Evolutionary conservation across 441 rosid species (phyloP).

Genomic region (Aquilaria agallochum): DNA sequence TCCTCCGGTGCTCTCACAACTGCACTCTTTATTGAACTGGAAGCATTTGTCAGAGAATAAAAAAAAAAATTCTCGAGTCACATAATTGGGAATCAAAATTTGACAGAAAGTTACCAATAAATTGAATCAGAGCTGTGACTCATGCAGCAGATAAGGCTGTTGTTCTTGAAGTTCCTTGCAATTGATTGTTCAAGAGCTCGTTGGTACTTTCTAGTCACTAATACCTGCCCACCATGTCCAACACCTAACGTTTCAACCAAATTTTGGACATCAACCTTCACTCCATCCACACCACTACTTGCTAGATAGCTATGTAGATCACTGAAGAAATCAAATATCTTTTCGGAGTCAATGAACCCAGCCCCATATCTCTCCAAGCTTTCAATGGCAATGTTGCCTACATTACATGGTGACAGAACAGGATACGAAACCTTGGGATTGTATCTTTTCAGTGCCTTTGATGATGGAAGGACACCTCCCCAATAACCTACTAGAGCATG

Average conservation of each 20-base stretch:
- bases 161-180: constrained; percentile 49
- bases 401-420: constrained; percentile 62
- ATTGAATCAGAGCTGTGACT: constrained; percentile 66
- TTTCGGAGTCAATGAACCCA: constrained; percentile 52
- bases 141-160: constrained; percentile 68
- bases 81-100: not conserved
- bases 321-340: constrained; percentile 50
- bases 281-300: constrained; percentile 57
- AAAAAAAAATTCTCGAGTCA: not conserved
- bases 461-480: constrained; percentile 77
- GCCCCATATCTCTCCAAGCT: constrained; percentile 70
- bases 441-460: constrained; percentile 53
- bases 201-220: constrained; percentile 56
- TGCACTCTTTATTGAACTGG: constrained; percentile 53
- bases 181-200: constrained; percentile 60
- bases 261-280: constrained; percentile 77
- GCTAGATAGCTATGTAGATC: constrained; percentile 72
- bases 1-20: constrained; percentile 73
- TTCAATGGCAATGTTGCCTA: constrained; percentile 51
- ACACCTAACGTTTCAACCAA: constrained; percentile 59
- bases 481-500: constrained; percentile 48
- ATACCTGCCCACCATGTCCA: constrained; percentile 58
- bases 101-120: constrained; percentile 37
- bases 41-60: constrained; percentile 10
- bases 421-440: constrained; percentile 55